A percentile compares a stretch with the other conserved stretches of the same genome.
These are phyloP conservation scores for Immersiporthe knoxdaviesiana DNA, from an alignment of 2,329 filamentous ascomycete genomes.

Conservation along the genomic window DNA sequence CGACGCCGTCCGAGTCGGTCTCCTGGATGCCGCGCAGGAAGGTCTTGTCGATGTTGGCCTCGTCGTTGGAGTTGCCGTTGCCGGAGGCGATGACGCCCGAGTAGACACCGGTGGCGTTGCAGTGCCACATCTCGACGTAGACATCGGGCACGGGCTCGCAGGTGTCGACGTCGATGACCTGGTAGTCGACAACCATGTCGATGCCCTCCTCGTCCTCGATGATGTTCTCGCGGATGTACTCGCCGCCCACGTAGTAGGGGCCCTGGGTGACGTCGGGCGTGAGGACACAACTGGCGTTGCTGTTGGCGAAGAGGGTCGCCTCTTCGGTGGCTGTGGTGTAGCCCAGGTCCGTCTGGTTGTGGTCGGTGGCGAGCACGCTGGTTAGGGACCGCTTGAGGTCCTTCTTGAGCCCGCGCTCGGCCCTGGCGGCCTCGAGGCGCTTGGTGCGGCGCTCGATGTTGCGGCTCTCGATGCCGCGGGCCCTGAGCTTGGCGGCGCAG, in stretches of 20 bases:
- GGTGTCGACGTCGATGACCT: slow-evolving; percentile 53
- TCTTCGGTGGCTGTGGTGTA: slow-evolving; percentile 39
- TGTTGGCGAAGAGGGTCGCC: slow-evolving; percentile 39
- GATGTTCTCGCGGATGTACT: slow-evolving; percentile 53
- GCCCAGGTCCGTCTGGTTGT: slow-evolving; percentile 40
- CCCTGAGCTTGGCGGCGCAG: slow-evolving; percentile 50
- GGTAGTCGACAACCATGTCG: slow-evolving; percentile 15
- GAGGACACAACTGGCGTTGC: slow-evolving; percentile 48
- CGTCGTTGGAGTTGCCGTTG: slow-evolving; percentile 44
- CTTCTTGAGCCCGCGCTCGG: slow-evolving; percentile 39
- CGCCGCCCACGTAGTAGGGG: slow-evolving; percentile 56
- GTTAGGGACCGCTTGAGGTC: slow-evolving; percentile 38
- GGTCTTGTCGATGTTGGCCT: slow-evolving; percentile 45
- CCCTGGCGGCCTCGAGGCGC: slow-evolving; percentile 46
- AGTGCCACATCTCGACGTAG: slow-evolving; percentile 58
- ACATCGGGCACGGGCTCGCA: slow-evolving; percentile 54
- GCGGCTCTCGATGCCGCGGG: slow-evolving; percentile 48
- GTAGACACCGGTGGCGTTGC: slow-evolving; percentile 46
- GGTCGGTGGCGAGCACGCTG: slow-evolving; percentile 39
- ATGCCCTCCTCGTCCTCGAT: slow-evolving; percentile 44
- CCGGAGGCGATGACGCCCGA: slow-evolving; percentile 41
- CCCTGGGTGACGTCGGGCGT: slow-evolving; percentile 52
- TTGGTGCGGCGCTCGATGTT: slow-evolving; percentile 50
- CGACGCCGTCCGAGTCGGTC: slow-evolving; percentile 44
- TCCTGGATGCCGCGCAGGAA: slow-evolving; percentile 47